phyloP scores from a whole-genome alignment of 306 rosid genomes.

The Citrullus mucosospermus region DNA sequence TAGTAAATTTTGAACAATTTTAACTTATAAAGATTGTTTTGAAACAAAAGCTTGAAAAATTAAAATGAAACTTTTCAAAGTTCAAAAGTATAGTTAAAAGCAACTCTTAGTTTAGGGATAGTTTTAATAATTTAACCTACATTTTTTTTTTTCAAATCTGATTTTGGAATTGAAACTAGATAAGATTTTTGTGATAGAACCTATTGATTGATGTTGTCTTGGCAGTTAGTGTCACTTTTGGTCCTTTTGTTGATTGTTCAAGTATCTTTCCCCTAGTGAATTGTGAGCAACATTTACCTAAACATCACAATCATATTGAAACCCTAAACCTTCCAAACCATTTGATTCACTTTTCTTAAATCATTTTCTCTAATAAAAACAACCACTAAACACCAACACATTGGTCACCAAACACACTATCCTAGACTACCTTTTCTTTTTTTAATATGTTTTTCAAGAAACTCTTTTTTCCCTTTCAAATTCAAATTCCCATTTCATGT shows the following conservation, averaged over 20 bases:
- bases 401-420: slow-evolving; percentile 2
- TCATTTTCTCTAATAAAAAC: neutral
- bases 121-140: no score
- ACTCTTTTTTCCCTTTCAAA: neutral
- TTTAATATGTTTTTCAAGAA: neutral
- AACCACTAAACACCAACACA: neutral
- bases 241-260: neutral
- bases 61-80: no score
- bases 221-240: neutral
- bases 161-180: no score
- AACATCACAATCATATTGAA: neutral
- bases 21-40: no score
- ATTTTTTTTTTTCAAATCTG: no score
- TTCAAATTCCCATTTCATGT: neutral
- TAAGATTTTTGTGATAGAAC: neutral
- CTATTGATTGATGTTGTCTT: neutral
- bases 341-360: neutral
- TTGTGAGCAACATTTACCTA: neutral
- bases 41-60: no score
- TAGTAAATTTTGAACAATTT: no score
- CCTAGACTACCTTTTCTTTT: neutral
- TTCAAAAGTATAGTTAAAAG: no score
- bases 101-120: no score
- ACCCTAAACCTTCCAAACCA: neutral
- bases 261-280: neutral